Base-by-base conservation (phyloP, 1,284 basidiomycete species). In the Neonothopanus nambi region DNA sequence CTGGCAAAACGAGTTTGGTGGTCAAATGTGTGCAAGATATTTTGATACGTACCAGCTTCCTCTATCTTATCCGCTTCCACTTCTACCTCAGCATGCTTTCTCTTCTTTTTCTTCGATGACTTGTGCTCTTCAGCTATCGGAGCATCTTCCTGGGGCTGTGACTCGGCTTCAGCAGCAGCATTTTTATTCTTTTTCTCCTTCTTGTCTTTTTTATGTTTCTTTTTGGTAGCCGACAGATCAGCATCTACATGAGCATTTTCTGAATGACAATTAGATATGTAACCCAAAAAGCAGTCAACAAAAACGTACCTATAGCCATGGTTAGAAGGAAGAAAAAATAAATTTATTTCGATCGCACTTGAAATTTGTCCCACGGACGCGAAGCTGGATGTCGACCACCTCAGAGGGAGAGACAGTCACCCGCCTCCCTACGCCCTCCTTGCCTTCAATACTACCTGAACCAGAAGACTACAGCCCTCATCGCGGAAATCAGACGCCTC, bases 401-500 rank as follows among this genome's bases (percentile, higher is more conserved):
- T 28, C 26, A 28, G 26, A 28, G 26, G 11, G 26, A 28, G 26
- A 28, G 26, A 5, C 26, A 28, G 26, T 28, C 42, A 44, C 26
- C 15, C 30, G 41, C 12, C 17, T 53, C 23, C 75, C 76, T 23
- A 65, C 65, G 0, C 67, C 66, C 12, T 52, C 66, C 7, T 65
- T 65, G 1, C 74, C 75, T 3, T 58, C 65, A 11, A 45, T 71
- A 5, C 71, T 70, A 7, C 63, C 67, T 0, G 57, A 61, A 3
- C 60, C 68, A 33, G 46, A 33, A 30, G 69, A 73, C 49, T 82
- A 83, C 52, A 67, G 72, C 43, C 42, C 55, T 13, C 73, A 77
- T 63, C 78, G 80, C 30, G 70, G 63, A 12, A 68, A 71, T 21
- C 64, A 68, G 26, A 82, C 78, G 0, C 87, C 92, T 0, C 84